Percentiles rank a stretch among this genome's conserved stretches.
Evolutionary conservation across 2,329 filamentous ascomycete genomes (phyloP).

Genomic region (Cercospora zeae-maydis): DNA sequence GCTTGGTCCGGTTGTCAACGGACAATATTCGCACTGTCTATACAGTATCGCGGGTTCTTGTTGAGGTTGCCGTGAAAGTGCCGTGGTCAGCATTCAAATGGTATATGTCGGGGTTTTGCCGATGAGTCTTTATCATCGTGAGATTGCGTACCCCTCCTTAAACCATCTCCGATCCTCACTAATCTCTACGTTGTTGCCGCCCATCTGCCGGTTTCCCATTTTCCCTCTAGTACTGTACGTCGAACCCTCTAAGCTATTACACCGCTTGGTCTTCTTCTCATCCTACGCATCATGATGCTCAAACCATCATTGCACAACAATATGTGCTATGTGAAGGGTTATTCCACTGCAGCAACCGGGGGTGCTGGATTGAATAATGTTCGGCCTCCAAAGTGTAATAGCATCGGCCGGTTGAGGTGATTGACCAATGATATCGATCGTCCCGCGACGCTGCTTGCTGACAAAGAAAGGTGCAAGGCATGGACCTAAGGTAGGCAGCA

Average conservation of each 20-base stretch:
- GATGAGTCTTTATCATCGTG: too few relatives aligned
- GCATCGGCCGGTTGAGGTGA: background rate
- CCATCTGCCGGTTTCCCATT: constrained; percentile 74
- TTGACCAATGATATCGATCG: background rate
- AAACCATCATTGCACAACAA: constrained; percentile 70
- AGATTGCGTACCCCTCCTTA: too few relatives aligned
- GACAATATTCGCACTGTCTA: too few relatives aligned
- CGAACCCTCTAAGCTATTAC: constrained; percentile 80
- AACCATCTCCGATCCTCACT: constrained; percentile 64
- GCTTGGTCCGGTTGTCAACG: background rate
- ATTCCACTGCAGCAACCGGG: too few relatives aligned
- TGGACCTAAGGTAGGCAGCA: too few relatives aligned
- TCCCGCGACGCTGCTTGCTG: background rate
- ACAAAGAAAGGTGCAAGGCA: background rate
- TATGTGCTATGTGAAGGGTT: too few relatives aligned
- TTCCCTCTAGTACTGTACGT: constrained; percentile 66
- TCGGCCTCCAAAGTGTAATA: too few relatives aligned
- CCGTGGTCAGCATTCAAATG: background rate
- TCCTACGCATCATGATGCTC: constrained; percentile 56
- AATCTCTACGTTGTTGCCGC: constrained; percentile 67
- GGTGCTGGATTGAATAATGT: too few relatives aligned
- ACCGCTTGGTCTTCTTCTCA: constrained; percentile 68
- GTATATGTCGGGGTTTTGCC: background rate
- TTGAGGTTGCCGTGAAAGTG: background rate
- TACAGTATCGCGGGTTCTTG: background rate